Evolutionary conservation across 2,329 filamentous ascomycete species (phyloP).

Genomic region (Botrytis galanthina): DNA sequence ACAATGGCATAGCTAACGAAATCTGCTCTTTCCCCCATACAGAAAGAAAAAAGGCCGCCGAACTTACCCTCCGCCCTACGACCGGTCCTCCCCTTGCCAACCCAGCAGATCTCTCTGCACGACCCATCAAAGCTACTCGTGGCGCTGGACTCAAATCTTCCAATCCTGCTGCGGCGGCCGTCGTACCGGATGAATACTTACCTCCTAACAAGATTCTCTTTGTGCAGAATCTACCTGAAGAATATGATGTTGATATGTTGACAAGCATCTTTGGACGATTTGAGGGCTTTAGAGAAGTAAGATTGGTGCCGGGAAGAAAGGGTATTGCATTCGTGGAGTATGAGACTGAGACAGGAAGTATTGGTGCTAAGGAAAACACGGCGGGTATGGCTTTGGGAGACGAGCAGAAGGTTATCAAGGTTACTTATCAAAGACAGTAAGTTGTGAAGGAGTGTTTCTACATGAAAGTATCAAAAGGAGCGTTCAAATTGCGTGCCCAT

Average conservation of each 20-base stretch:
- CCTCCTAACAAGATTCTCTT: conserved; percentile 97
- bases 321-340: conserved; percentile 98
- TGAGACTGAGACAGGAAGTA: conserved; percentile 83
- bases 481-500: not conserved
- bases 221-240: conserved; percentile 85
- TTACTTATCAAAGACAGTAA: conserved; percentile 92
- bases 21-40: not conserved
- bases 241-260: conserved; percentile 77
- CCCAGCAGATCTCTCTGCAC: conserved; percentile 47
- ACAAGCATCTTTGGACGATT: conserved; percentile 81
- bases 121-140: conserved; percentile 68
- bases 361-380: conserved; percentile 90
- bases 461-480: not conserved
- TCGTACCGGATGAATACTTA: conserved; percentile 95
- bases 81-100: conserved; percentile 38
- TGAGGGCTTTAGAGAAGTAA: conserved; percentile 90
- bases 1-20: not conserved
- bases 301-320: conserved; percentile 78
- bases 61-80: conserved; percentile 63
- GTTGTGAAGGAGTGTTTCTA: not conserved
- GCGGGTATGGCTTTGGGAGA: conserved; percentile 78
- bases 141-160: conserved; percentile 75
- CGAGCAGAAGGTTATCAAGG: conserved; percentile 77
- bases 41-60: conserved; percentile 77
- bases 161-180: conserved; percentile 62